phyloP scores from a whole-genome alignment of 2,329 filamentous ascomycete genomes.

The Epicoccum nigrum region DNA sequence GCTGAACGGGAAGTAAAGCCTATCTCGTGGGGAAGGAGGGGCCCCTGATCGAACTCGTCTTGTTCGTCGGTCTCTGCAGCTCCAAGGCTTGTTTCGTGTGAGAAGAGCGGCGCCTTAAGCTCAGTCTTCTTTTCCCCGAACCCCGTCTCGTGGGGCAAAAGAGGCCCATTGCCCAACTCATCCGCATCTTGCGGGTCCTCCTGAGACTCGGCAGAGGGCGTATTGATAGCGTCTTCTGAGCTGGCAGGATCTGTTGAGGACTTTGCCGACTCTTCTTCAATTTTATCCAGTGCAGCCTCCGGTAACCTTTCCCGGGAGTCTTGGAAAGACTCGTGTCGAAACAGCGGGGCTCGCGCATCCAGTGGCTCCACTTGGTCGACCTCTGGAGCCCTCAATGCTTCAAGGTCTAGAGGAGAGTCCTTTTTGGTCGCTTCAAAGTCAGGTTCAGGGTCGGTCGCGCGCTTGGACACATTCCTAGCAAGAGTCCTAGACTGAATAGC shows the following conservation, averaged over 20 bases:
- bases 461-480: constrained; percentile 23
- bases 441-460: constrained; percentile 30
- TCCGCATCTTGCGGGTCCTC: constrained; percentile 6
- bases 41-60: constrained; percentile 16
- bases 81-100: constrained; percentile 18
- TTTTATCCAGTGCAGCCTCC: constrained; percentile 18
- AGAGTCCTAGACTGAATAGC: constrained; percentile 20
- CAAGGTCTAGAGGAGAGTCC: constrained; percentile 19
- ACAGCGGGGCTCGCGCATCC: constrained; percentile 32
- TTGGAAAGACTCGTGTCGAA: constrained; percentile 40
- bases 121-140: constrained; percentile 14
- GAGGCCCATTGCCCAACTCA: constrained; percentile 15
- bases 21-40: constrained; percentile 33
- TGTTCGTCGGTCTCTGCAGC: constrained; percentile 6
- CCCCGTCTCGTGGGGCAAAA: constrained; percentile 31
- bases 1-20: constrained; percentile 1
- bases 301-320: constrained; percentile 7
- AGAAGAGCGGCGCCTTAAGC: constrained; percentile 18
- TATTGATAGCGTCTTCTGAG: constrained; percentile 24
- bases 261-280: constrained; percentile 27
- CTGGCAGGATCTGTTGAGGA: constrained; percentile 30
- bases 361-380: constrained; percentile 26
- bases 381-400: constrained; percentile 12
- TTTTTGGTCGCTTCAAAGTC: constrained; percentile 25
- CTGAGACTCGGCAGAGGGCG: constrained; percentile 26